Base-by-base conservation (phyloP, 257 asterid genomes). In the Plantago elongata region DNA sequence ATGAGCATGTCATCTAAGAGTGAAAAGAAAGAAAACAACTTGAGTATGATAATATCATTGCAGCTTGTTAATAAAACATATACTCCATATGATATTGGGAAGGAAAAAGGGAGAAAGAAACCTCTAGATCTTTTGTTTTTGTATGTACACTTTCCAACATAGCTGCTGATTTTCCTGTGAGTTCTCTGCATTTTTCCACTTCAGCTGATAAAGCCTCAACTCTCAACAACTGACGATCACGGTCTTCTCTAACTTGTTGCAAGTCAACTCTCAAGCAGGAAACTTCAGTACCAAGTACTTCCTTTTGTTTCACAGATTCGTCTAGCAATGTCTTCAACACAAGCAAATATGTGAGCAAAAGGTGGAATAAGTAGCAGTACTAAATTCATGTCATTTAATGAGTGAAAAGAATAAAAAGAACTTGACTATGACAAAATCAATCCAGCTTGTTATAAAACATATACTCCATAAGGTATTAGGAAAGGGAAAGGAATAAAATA, bases 161-260 rank as follows among this genome's bases (percentile, higher is more conserved):
- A 15, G 83, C 85, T 45, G 50, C 15, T n/a, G 83, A 75, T 71
- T 82, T 76, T 69, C 86, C 95, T 50, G 83, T 60, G 65, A 61
- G 55, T 73, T 94, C 99, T 62, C 74, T 87, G 70, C 75, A 84
- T 68, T 75, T 81, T 27, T 56, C 78, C 37, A 87, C 73, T 49
- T 94, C 93, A 34, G 74, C 70, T 37, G 80, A 74, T 68, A 92
- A 75, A 66, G 71, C 68, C 74, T 81, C 80, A 57, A 78, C 95
- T 52, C 77, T 87, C 43, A 51, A 64, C 71, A 78, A 45, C 66
- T 81, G 89, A 11, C 81, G 78, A 69, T 87, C 92, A 27, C 95
- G 96, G 47, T 90, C 97, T 47, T 83, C 96, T 69, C 96, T 81
- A 63, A 79, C 84, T 85, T 81, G 90, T 58, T 82, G 95, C 67